These are phyloP conservation scores for Gnaphalium uliginosum DNA, from an alignment of 129 eudicot genomes.

Conservation along the genomic window DNA sequence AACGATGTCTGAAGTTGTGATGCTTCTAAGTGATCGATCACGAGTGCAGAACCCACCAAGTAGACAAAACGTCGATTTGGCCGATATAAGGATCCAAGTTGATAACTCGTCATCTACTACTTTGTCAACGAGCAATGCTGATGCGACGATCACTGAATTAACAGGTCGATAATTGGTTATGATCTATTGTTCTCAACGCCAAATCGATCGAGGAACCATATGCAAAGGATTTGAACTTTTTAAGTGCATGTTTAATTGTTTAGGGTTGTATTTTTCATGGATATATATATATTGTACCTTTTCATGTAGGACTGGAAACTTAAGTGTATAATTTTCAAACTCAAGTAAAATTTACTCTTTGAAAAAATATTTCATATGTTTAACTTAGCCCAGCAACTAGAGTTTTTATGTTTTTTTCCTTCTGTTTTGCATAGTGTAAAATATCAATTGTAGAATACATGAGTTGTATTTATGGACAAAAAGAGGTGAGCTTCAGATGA, in stretches of 20 bases:
- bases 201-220: conserved; percentile 10
- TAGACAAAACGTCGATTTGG: conserved; percentile 39
- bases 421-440: too few relatives aligned
- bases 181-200: not conserved
- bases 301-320: not conserved
- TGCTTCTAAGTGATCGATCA: conserved; percentile 58
- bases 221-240: not conserved
- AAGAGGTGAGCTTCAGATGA: too few relatives aligned
- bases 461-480: too few relatives aligned
- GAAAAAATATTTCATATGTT: not conserved
- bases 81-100: conserved; percentile 27
- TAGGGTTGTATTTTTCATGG: conserved; percentile 7
- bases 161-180: conserved; percentile 34
- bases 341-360: not conserved
- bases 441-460: too few relatives aligned
- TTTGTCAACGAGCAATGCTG: conserved; percentile 35
- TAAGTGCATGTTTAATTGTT: conserved; percentile 5
- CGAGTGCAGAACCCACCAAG: conserved; percentile 39
- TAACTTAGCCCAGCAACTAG: not conserved
- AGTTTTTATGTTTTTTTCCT: not conserved
- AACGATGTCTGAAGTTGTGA: conserved; percentile 71
- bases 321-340: not conserved
- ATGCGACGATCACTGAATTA: conserved; percentile 39
- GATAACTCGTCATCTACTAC: conserved; percentile 29
- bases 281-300: not conserved